Evolutionary conservation across 192 early-diverging fungal genomes (phyloP), one percentile per base, ranked within the genome.

Genomic region (Entomortierella chlamydospora): DNA sequence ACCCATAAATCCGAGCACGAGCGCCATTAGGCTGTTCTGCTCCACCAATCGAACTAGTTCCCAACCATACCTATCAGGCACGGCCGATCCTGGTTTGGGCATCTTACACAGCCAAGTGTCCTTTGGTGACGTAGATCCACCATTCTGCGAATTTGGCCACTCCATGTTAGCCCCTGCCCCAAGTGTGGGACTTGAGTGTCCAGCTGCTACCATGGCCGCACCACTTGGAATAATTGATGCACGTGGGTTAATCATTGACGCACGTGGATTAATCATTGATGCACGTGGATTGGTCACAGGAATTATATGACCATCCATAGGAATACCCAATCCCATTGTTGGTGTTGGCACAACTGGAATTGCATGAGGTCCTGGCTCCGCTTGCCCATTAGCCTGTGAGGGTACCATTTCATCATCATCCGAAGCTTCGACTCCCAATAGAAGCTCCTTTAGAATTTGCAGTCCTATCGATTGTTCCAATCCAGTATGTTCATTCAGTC

Each of bases 1-100:
- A 20, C 76, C 78, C 71, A 88, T 61, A 45, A 88, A 88, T 17
- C 78, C 81, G 11, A 88, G 68, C 72, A 88, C 73, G 2, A 81
- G 49, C 15, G 86, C 83, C 51, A 88, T 80, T 30, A 84, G 51
- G 23, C 83, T 82, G 49, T 88, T 88, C 47, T 88, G 84, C 26
- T 86, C 84, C 3, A 83, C 84, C 22, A 88, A 33, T 22, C 81
- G 74, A 1, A 88, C 76, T 7, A 88, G 70, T 54, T 88, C 86
- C 76, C 83, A 82, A 0, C 86, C 86, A 28, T 81, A 49, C 55
- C 76, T 47, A 34, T 79, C 76, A 1, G 68, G 76, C 41, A 79
- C 52, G 3, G 52, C 52, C 6, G 62, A 56, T 17, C 76, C 76
- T 23, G 76, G 49, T 17, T 55, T 64, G 12, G 76, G 76, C 76